phyloP scores from a whole-genome alignment of 148 eudicot genomes.

The Chenopodium formosanum region DNA sequence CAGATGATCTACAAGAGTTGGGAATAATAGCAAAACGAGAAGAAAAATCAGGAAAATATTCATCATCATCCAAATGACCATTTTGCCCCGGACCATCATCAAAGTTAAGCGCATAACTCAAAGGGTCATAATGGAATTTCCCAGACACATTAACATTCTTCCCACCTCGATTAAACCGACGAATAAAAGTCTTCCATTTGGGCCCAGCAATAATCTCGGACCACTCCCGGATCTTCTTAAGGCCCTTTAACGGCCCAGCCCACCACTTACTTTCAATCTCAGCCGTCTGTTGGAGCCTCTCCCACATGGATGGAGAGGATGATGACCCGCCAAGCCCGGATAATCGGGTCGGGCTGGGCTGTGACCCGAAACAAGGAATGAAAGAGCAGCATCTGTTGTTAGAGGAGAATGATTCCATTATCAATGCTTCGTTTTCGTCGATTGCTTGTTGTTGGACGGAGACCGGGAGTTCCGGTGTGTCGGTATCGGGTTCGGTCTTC shows the following conservation, averaged over 20 bases:
- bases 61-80: constrained; percentile 34
- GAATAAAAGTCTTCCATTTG: constrained; percentile 80
- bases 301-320: constrained; percentile 37
- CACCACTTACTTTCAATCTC: constrained; percentile 30
- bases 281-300: constrained; percentile 34
- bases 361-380: constrained; percentile 27
- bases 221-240: constrained; percentile 75
- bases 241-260: constrained; percentile 49
- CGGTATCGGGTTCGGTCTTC: not conserved
- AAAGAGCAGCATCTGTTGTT: constrained; percentile 29
- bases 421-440: constrained; percentile 5
- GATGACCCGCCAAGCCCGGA: constrained; percentile 3
- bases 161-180: constrained; percentile 50
- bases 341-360: constrained; percentile 15
- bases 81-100: constrained; percentile 57
- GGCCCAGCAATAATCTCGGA: constrained; percentile 83
- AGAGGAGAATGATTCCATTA: constrained; percentile 19
- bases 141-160: constrained; percentile 13
- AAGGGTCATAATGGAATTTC: constrained; percentile 65
- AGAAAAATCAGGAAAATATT: constrained; percentile 36
- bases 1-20: constrained; percentile 20
- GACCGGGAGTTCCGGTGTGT: not conserved
- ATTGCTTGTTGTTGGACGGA: not conserved
- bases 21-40: constrained; percentile 30
- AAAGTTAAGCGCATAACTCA: constrained; percentile 75